A percentile compares a stretch with the other conserved stretches of the same genome.
Evolutionary conservation across 768 basidiomycete species (phyloP).

Genomic region (Daedaleopsis nitida): DNA sequence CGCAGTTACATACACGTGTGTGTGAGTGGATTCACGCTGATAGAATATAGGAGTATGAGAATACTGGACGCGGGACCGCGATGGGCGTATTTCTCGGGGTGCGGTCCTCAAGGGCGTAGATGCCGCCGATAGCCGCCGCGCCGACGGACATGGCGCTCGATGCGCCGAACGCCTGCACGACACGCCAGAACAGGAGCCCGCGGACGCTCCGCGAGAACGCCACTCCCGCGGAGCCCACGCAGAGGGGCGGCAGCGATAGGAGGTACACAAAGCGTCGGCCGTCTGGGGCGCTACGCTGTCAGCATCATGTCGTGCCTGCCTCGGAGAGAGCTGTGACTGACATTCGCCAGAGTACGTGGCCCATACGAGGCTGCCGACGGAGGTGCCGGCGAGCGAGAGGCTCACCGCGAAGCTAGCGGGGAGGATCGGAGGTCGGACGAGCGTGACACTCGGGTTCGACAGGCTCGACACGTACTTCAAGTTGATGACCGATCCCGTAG

Average conservation of each 20-base stretch:
- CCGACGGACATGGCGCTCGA: conserved; percentile 58
- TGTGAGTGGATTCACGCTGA: too few relatives aligned
- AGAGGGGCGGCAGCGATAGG: conserved; percentile 56
- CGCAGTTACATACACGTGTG: not conserved
- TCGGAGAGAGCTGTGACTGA: conserved; percentile 30
- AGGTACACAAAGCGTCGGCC: conserved; percentile 67
- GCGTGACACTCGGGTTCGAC: too few relatives aligned
- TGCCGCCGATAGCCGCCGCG: conserved; percentile 63
- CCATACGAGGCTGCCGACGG: conserved; percentile 52
- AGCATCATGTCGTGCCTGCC: too few relatives aligned
- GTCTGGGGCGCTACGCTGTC: conserved; percentile 40
- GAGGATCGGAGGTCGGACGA: not conserved
- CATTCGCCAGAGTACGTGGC: conserved; percentile 55
- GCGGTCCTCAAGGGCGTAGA: conserved; percentile 65
- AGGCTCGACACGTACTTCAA: conserved; percentile 37
- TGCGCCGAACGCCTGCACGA: conserved; percentile 67
- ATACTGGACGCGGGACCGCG: too few relatives aligned
- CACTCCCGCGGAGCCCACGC: conserved; percentile 62
- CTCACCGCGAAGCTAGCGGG: conserved; percentile 49
- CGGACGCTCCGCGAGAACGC: conserved; percentile 45
- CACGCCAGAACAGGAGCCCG: conserved; percentile 59
- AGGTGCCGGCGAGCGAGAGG: conserved; percentile 47
- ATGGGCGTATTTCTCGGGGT: too few relatives aligned
- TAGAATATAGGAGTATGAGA: too few relatives aligned
- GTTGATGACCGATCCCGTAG: conserved; percentile 59